Percentiles rank a stretch among this genome's conserved stretches.
Conservation (phyloP, 352 stramenopile genomes). For the Phytophthora pinifolia region DNA sequence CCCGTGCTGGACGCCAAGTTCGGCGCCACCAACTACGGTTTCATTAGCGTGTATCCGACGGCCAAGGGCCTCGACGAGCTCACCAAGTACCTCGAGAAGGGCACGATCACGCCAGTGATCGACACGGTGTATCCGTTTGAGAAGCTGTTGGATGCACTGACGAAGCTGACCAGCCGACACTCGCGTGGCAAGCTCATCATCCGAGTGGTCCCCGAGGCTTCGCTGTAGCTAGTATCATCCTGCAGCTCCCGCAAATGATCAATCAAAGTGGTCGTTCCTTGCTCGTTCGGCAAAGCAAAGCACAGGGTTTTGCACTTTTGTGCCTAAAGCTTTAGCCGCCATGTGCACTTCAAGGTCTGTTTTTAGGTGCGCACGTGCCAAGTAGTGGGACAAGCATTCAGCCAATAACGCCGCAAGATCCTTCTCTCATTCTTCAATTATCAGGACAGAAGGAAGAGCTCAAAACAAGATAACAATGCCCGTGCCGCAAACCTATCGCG, state of each 20-base stretch:
- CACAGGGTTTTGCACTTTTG: too few relatives aligned
- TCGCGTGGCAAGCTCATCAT: conserved; percentile 41
- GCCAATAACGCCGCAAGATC: background rate
- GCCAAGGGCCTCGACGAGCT: background rate
- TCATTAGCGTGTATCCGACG: background rate
- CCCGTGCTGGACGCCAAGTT: background rate
- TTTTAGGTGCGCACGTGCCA: too few relatives aligned
- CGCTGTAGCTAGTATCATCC: background rate
- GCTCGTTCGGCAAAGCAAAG: too few relatives aligned
- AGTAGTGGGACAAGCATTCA: background rate
- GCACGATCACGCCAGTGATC: conserved; percentile 30
- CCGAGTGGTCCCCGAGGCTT: background rate
- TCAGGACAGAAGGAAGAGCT: background rate
- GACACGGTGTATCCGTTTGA: conserved; percentile 53
- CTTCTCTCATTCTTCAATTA: conserved; percentile 21
- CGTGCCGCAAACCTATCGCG: conserved; percentile 30
- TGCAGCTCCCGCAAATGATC: too few relatives aligned
- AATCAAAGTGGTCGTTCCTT: too few relatives aligned
- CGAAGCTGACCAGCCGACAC: conserved; percentile 39
- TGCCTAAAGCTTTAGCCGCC: too few relatives aligned
- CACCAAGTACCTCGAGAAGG: conserved; percentile 35
- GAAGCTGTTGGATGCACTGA: conserved; percentile 43
- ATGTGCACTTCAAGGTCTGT: too few relatives aligned
- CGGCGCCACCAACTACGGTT: background rate
- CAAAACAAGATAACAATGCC: conserved; percentile 15